Conservation (phyloP, 2,329 filamentous ascomycete species). For the Trichocomaceae sp. region DNA sequence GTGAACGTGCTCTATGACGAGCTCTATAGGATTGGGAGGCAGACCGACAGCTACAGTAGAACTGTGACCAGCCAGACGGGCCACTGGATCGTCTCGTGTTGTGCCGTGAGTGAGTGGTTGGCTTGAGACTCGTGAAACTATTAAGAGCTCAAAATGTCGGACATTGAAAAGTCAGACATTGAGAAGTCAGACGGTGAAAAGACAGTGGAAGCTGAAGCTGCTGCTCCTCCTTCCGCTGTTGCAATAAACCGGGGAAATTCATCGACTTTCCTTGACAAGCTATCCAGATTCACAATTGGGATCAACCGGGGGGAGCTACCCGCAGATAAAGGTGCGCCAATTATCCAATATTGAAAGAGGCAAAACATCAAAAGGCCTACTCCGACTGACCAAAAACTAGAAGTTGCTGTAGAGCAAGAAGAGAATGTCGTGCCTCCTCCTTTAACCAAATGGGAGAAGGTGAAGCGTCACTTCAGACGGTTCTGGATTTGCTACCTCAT, state of each 20-base stretch:
- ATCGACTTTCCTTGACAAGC: conserved; percentile 12
- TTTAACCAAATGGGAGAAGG: conserved; percentile 21
- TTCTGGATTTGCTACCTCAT: conserved; percentile 36
- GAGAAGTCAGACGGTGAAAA: conserved; percentile 1
- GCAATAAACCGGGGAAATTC: not conserved
- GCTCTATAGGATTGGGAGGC: conserved; percentile 1
- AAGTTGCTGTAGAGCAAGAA: conserved; percentile 17
- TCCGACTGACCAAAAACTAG: not conserved
- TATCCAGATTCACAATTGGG: conserved; percentile 12
- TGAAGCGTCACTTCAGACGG: conserved; percentile 31
- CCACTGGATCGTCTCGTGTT: conserved; percentile 1
- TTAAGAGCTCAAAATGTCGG: conserved; percentile 5
- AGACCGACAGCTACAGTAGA: not conserved
- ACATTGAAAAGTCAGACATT: conserved; percentile 9
- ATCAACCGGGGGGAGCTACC: conserved; percentile 7
- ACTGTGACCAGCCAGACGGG: not conserved
- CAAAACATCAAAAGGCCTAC: not conserved
- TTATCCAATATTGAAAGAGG: not conserved
- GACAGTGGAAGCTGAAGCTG: not conserved
- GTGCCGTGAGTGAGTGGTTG: not conserved
- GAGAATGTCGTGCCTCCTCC: conserved; percentile 15
- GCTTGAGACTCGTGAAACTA: not conserved
- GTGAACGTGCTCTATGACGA: conserved; percentile 9
- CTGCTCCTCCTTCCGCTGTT: not conserved
- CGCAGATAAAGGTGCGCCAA: conserved; percentile 7